Percentiles rank a stretch among this genome's conserved stretches.
phyloP scores from a whole-genome alignment of 148 eudicot species.

The Bassia scoparia region DNA sequence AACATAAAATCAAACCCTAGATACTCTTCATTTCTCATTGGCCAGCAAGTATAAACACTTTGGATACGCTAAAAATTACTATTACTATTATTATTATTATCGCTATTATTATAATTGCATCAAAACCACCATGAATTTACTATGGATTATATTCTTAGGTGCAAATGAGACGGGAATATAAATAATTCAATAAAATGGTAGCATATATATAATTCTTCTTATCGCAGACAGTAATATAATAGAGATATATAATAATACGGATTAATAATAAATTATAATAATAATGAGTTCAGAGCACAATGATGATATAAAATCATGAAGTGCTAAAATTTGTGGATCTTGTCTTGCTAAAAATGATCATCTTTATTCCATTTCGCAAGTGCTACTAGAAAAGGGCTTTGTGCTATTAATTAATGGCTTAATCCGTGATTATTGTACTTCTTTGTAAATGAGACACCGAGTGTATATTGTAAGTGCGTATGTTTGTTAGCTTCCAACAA shows the following conservation, averaged over 20 bases:
- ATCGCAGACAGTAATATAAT: neutral
- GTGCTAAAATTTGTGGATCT: conserved; percentile 9
- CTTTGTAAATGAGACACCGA: neutral
- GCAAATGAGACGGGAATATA: neutral
- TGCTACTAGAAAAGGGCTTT: neutral
- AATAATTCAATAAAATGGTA: neutral
- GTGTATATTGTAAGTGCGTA: neutral
- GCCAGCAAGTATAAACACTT: neutral
- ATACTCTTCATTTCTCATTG: neutral
- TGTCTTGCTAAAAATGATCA: conserved; percentile 1
- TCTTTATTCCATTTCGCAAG: neutral
- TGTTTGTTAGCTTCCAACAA: neutral
- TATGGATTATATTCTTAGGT: neutral
- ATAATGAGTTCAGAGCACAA: neutral
- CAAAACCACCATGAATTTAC: neutral
- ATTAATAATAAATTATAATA: too few relatives aligned
- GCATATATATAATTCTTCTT: neutral
- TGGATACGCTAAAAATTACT: neutral
- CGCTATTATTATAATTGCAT: neutral
- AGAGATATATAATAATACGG: neutral
- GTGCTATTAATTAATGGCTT: neutral
- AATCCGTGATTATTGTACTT: conserved; percentile 6
- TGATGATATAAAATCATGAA: conserved; percentile 2
- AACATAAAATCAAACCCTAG: neutral
- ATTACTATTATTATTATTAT: too few relatives aligned